Evolutionary conservation across 1,284 basidiomycete species (phyloP).

Genomic region (Ceratobasidium sp.): DNA sequence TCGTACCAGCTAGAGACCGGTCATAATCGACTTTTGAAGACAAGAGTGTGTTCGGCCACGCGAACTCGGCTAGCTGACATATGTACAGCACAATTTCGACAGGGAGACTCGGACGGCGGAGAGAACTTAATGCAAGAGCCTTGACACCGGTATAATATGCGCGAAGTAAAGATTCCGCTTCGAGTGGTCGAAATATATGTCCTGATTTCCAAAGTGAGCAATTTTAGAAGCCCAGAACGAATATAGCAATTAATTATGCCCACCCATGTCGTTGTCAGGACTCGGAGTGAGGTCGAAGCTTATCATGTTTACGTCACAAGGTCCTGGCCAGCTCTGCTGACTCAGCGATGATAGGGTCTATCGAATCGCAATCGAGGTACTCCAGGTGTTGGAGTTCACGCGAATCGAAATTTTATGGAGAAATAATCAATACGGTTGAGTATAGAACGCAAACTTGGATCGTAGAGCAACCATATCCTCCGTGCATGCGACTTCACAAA

Average conservation of each 20-base stretch:
- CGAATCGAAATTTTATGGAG: too few relatives aligned
- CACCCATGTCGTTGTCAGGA: constrained; percentile 6
- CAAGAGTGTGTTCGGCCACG: constrained; percentile 17
- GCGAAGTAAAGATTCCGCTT: constrained; percentile 12
- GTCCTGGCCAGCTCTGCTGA: neutral
- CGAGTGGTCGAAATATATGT: neutral
- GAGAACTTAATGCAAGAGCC: constrained; percentile 1
- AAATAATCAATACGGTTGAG: too few relatives aligned
- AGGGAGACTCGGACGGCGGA: constrained; percentile 1
- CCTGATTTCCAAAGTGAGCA: neutral
- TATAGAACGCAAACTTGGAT: too few relatives aligned
- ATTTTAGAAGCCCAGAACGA: neutral
- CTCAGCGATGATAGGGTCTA: neutral
- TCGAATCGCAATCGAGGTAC: too few relatives aligned
- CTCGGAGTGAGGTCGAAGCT: neutral
- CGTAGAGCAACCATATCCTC: too few relatives aligned
- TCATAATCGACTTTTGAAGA: constrained; percentile 33
- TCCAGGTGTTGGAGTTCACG: too few relatives aligned
- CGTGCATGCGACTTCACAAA: too few relatives aligned
- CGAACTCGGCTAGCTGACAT: constrained; percentile 25
- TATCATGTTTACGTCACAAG: constrained; percentile 19
- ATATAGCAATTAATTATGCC: neutral
- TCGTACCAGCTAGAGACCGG: neutral
- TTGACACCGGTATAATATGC: constrained; percentile 24
- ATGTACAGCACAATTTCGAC: constrained; percentile 28